Evolutionary conservation across 2,329 filamentous ascomycete genomes (phyloP), one percentile per base, ranked within the genome.

Genomic region (Moelleriella libera): DNA sequence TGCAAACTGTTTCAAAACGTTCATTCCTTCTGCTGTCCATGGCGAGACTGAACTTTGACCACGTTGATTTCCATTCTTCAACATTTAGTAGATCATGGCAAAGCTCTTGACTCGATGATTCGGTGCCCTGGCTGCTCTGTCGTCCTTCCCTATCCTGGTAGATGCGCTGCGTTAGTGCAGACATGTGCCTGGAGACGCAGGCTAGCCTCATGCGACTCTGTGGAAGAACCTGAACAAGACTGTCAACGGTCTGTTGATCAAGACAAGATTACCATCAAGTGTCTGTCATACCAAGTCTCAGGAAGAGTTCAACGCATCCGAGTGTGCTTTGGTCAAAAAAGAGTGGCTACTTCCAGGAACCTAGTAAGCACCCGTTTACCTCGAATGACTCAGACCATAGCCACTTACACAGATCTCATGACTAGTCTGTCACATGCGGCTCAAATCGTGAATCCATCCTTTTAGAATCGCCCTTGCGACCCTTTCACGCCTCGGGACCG

Each of bases 401-500:
- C 32, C 32, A 37, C 32, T 11, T 37, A 37, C 32, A 7, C 8
- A 21, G 14, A 41, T 12, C 6, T 41, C 40, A 41, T 41, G 10
- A 37, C 40, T 41, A 41, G 40, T 12, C 40, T 41, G 10, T 41
- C 40, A 41, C 10, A 30, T 43, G 9, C 28, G 9, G 42, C 28
- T 10, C 7, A 30, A 6, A 44, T 67, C 40, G 63, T 65, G 55
- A 54, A 54, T 29, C 57, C 63, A 8, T 63, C 50, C 34, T 60
- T 55, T 34, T 54, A 59, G 44, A 62, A 61, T 48, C 47, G 54
- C 41, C 54, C 57, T 21, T 64, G 62, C 52, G 54, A 57, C 44
- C 60, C 61, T 5, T 62, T 58, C 47, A 62, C 59, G 12, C 28
- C 67, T 52, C 51, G 66, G 62, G 49, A 58, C 54, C 37, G 66